Evolutionary conservation across 164 flowering plant species (phyloP).

Genomic region (Vitis rupestris): DNA sequence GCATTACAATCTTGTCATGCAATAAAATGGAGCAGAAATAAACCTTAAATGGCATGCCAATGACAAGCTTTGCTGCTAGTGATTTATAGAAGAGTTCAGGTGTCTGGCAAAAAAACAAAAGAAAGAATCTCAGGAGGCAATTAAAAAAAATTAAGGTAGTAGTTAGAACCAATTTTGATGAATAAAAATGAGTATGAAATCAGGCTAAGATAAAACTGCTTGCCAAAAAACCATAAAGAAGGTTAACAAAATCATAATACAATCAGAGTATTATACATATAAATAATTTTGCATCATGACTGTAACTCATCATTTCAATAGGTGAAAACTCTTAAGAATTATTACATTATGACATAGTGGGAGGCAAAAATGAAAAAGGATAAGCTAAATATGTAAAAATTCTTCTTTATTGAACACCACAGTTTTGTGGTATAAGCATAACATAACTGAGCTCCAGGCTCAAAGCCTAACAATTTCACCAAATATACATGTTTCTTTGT

Average conservation of each 20-base stretch:
- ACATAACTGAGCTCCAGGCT: not conserved
- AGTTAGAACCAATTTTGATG: not conserved
- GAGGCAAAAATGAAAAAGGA: no score
- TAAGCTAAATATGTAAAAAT: no score
- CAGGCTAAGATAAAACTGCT: not conserved
- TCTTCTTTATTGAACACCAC: no score
- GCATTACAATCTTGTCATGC: not conserved
- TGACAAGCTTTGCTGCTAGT: constrained; percentile 85
- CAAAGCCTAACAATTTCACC: not conserved
- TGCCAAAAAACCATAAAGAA: not conserved
- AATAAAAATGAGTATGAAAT: not conserved
- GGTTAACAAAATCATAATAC: not conserved
- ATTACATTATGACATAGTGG: no score
- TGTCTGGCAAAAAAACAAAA: constrained; percentile 34
- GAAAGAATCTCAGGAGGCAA: not conserved
- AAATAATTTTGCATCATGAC: no score
- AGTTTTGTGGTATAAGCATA: not conserved
- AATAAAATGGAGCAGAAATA: constrained; percentile 4
- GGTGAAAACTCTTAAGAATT: no score
- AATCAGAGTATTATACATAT: no score
- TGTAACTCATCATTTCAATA: no score
- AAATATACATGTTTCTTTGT: not conserved
- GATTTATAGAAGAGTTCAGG: constrained; percentile 90
- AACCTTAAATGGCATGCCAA: constrained; percentile 99
- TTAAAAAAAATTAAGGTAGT: not conserved